Evolutionary conservation across 2,329 filamentous ascomycete species (phyloP).

Genomic region (Microsporum audouinii): DNA sequence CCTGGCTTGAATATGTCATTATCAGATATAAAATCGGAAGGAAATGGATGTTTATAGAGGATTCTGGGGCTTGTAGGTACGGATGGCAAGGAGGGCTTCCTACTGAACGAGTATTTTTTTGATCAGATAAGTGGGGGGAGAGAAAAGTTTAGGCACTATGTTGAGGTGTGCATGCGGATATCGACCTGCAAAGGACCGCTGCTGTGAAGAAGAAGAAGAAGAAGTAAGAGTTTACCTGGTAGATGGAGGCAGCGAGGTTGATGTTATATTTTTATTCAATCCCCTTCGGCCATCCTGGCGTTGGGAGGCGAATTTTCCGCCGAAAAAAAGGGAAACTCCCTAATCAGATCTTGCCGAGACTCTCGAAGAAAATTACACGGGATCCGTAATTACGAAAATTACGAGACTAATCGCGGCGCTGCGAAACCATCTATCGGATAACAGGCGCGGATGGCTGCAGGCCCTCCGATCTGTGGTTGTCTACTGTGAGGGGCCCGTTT

Average conservation of each 20-base stretch:
- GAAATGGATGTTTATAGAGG: neutral
- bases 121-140: constrained; percentile 2
- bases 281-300: neutral
- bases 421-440: neutral
- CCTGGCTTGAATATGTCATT: neutral
- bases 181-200: neutral
- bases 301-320: neutral
- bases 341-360: constrained; percentile 4
- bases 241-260: neutral
- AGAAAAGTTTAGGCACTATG: neutral
- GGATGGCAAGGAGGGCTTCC: neutral
- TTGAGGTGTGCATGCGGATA: neutral
- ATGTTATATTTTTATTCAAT: neutral
- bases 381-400: neutral
- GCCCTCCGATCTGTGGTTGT: neutral
- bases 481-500: neutral
- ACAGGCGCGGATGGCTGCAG: neutral
- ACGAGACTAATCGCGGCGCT: neutral
- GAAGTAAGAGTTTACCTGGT: neutral
- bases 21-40: neutral
- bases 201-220: neutral
- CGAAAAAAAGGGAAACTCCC: neutral
- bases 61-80: neutral
- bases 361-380: neutral
- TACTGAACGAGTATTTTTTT: neutral